These are phyloP conservation scores for Verbascum thapsus DNA, from an alignment of 257 asterid species.

Conservation along the genomic window DNA sequence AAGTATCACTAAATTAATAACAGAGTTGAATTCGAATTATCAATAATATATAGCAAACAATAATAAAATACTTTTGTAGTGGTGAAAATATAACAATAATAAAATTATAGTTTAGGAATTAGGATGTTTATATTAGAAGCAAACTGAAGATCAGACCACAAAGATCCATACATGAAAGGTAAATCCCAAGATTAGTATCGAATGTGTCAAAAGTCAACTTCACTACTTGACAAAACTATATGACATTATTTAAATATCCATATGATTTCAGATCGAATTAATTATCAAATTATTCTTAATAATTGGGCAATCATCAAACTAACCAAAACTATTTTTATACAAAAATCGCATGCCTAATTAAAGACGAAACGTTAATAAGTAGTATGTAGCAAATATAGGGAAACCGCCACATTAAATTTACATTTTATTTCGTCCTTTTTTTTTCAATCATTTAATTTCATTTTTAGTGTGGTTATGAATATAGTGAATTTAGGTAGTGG, in stretches of 20 bases:
- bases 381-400: not conserved
- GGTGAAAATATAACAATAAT: too few species aligned
- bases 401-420: constrained; percentile 5
- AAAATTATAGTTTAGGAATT: constrained; percentile 4
- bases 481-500: constrained; percentile 12
- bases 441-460: not conserved
- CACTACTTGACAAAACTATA: constrained; percentile 32
- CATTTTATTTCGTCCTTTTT: not conserved
- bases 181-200: constrained; percentile 36
- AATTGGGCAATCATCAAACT: not conserved
- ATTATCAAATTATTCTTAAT: too few species aligned
- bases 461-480: not conserved
- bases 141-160: constrained; percentile 33
- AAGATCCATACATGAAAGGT: constrained; percentile 32
- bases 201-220: constrained; percentile 36
- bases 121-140: constrained; percentile 42
- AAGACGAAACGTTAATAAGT: not conserved
- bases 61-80: too few species aligned
- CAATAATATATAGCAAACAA: too few species aligned
- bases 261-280: not conserved
- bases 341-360: not conserved
- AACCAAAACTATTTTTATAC: not conserved
- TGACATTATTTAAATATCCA: constrained; percentile 22
- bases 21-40: too few species aligned
- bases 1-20: too few species aligned